Evolutionary conservation across 768 basidiomycete genomes (phyloP).

Genomic region (Collybia sp.): DNA sequence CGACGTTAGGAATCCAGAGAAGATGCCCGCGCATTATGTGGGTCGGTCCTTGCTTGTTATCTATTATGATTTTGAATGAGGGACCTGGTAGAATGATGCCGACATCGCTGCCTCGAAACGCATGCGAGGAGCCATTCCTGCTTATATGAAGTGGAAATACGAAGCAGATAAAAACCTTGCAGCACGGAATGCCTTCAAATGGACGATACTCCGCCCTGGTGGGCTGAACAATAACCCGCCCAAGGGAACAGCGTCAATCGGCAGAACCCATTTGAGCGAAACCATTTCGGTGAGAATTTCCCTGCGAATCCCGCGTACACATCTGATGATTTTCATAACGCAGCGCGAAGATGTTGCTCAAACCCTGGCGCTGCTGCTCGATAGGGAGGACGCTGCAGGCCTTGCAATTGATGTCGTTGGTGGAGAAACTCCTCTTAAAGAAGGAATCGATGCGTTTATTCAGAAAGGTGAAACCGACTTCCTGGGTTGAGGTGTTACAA

Average conservation of each 20-base stretch:
- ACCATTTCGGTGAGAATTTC: conserved; percentile 39
- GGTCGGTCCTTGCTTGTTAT: conserved; percentile 11
- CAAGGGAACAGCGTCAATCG: conserved; percentile 46
- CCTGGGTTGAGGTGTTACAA: conserved; percentile 16
- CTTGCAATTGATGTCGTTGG: conserved; percentile 58
- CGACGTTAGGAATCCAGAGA: conserved; percentile 47
- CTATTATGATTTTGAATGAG: neutral
- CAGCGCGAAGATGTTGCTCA: conserved; percentile 59
- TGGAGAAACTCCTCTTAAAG: conserved; percentile 40
- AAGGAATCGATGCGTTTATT: conserved; percentile 45
- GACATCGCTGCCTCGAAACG: conserved; percentile 38
- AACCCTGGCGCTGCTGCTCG: conserved; percentile 40
- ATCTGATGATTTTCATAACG: neutral
- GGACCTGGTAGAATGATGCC: conserved; percentile 30
- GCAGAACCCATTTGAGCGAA: conserved; percentile 44
- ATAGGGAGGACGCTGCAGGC: conserved; percentile 49
- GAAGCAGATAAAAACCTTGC: conserved; percentile 44
- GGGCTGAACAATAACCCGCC: conserved; percentile 45
- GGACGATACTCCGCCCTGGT: conserved; percentile 69
- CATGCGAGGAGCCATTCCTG: conserved; percentile 38
- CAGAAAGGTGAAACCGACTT: conserved; percentile 44
- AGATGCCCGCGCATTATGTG: conserved; percentile 49
- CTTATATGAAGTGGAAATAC: conserved; percentile 45
- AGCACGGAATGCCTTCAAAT: conserved; percentile 51
- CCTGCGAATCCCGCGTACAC: neutral